Percentiles rank a stretch among this genome's conserved stretches.
Evolutionary conservation across 2,329 filamentous ascomycete genomes (phyloP).

Genomic region (Penicillium janthinellum): DNA sequence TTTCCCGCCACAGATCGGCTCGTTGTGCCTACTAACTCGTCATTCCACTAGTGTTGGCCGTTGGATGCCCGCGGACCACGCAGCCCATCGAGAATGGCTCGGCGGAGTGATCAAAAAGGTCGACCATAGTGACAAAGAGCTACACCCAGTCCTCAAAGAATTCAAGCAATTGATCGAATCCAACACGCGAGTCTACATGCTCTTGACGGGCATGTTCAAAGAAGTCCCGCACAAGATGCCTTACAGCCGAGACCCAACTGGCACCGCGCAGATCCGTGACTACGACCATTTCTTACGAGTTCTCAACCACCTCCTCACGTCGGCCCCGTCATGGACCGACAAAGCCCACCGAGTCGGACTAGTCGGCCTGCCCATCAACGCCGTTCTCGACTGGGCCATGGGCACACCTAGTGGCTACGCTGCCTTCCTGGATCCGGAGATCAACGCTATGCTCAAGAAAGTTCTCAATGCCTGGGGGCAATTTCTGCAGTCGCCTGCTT

Average conservation of each 20-base stretch:
- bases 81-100: constrained; percentile 66
- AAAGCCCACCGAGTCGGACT: constrained; percentile 43
- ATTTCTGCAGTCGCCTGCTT: constrained; percentile 55
- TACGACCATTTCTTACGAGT: constrained; percentile 68
- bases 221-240: constrained; percentile 64
- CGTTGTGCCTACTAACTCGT: background rate
- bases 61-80: constrained; percentile 67
- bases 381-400: constrained; percentile 63
- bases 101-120: constrained; percentile 57
- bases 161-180: constrained; percentile 68
- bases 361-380: constrained; percentile 60
- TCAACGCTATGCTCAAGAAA: constrained; percentile 56
- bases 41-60: constrained; percentile 49
- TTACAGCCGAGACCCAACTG: constrained; percentile 64
- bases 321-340: constrained; percentile 36
- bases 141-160: constrained; percentile 64
- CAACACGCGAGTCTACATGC: constrained; percentile 66
- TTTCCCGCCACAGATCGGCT: background rate
- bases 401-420: constrained; percentile 56
- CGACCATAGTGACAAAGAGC: constrained; percentile 51
- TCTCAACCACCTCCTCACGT: constrained; percentile 57
- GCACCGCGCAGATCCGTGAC: constrained; percentile 63
- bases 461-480: constrained; percentile 59
- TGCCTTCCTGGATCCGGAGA: constrained; percentile 55
- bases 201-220: constrained; percentile 68